Base-by-base conservation (phyloP, 1,139 yeast genomes). In the Magnusiomyces tetraspermus region DNA sequence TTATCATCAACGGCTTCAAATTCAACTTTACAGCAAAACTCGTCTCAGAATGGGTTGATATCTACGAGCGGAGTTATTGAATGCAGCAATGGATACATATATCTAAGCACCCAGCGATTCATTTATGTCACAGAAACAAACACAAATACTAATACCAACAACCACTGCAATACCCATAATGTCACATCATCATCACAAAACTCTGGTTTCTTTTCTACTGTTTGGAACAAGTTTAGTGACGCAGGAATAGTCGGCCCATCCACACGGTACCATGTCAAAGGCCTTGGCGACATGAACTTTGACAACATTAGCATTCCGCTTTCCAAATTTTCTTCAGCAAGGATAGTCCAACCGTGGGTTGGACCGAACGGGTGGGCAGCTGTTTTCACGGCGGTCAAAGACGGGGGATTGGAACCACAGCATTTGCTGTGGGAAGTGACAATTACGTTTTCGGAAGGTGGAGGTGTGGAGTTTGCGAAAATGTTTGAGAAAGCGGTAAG, bases 291-390 rank as follows among this genome's bases (percentile, higher is more conserved):
- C 47, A 56, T 63, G 22, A 57, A 57, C 46, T 63, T 65, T 51
- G 56, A 57, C 33, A 56, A 58, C 6, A 51, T 66, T 26, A 53
- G 57, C 19, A 56, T 61, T 19, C 60, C 60, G n/a, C 50, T 65
- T 42, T 37, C 41, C 24, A 48, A 55, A 19, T 51, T 62, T 31
- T 57, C 57, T 30, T 56, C 57, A 21, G 57, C 61, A 33, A 48
- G 54, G 40, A 49, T 67, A 21, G 57, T 60, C 3, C 69, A 66
- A 58, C 71, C 71, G 6, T 68, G 70, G 70, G 59, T 68, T 43
- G 71, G 71, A 10, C 70, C 71, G 28, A 64, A 68, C 51, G 59
- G 61, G 23, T 67, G 69, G 67, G 61, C 59, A 41, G 56, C 57
- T 10, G 43, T 57, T 6, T 55, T 60, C 15, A 55, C 55, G 41